Evolutionary conservation across 306 rosid genomes (phyloP), one percentile per base, ranked within the genome.

Genomic region (Cucurbita pepo): DNA sequence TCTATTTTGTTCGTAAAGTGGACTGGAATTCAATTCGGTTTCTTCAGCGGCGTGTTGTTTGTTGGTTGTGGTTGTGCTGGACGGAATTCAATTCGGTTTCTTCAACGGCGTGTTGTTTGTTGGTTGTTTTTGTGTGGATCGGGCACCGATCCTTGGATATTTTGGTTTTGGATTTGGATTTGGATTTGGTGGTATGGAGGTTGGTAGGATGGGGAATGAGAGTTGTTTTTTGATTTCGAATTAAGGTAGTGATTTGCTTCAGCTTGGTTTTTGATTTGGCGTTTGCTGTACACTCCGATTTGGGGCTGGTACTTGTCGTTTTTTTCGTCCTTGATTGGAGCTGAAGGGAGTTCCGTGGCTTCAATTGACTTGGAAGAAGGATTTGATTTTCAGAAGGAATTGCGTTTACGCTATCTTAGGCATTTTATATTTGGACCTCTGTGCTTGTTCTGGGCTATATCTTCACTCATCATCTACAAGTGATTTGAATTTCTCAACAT

Each of bases 401-500:
- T 52, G 8, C 47, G 48, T 54, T 70, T 8, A 30, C 60, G 58
- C 25, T 16, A 52, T 61, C 19, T 71, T 52, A 47, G 41, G 34
- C 60, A 53, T 50, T 70, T 15, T 53, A 18, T 34, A 71, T 30
- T 71, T 40, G 50, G 44, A 10, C 5, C 19, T 38, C 69, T 38
- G 48, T 66, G 18, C 21, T 52, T 40, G 47, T 76, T 52, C 56
- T 21, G 67, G 30, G 53, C 21, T 13, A 30, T 69, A 47, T 45
- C 22, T 11, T 12, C 45, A 10, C 19, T 47, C n/a, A 3, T 44
- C 56, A 40, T 48, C 53, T 47, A 34, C 41, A 69, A 45, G 15
- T 67, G 40, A 34, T 52, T 52, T 51, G 36, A 0, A 16, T 53
- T 7, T 22, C 10, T n/a, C 64, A 60, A 66, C 56, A 94, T 94